phyloP scores from a whole-genome alignment of 805 yeast genomes.

The Zygoascus biomembranicola region DNA sequence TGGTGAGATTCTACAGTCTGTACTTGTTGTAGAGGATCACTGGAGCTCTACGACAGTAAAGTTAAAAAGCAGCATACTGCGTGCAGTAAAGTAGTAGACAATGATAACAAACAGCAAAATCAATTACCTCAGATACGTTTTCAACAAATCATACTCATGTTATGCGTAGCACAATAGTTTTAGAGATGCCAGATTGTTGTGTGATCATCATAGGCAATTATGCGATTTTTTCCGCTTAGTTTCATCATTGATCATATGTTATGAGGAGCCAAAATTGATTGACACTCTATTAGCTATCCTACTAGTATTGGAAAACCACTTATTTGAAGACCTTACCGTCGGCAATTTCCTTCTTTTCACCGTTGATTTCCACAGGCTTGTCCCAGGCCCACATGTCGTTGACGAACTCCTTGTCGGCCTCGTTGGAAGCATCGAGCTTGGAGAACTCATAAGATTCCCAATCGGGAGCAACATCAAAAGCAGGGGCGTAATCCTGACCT shows the following conservation, averaged over 20 bases:
- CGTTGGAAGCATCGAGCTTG: conserved; percentile 71
- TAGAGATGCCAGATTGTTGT: neutral
- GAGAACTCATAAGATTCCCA: conserved; percentile 89
- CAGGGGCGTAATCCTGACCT: conserved; percentile 87
- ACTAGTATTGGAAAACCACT: conserved; percentile 13
- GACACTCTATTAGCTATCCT: neutral
- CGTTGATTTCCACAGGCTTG: conserved; percentile 75
- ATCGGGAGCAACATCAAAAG: conserved; percentile 98
- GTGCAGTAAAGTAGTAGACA: neutral
- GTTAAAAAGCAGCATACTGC: too few relatives aligned
- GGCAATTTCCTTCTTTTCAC: conserved; percentile 77
- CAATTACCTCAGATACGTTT: neutral
- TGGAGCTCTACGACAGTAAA: too few relatives aligned
- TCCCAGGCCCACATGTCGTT: conserved; percentile 98
- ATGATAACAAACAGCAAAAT: neutral
- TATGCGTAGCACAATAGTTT: neutral
- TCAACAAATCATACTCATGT: neutral
- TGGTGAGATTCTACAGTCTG: too few relatives aligned
- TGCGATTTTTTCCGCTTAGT: neutral
- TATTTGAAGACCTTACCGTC: conserved; percentile 98
- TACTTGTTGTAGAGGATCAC: too few relatives aligned
- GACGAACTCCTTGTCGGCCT: conserved; percentile 70
- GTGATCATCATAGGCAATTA: neutral
- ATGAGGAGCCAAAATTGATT: neutral
- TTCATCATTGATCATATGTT: neutral